Percentiles rank a stretch among this genome's conserved stretches.
These are phyloP conservation scores for Hydnum rufescens DNA, from an alignment of 768 basidiomycete species.

Conservation along the genomic window DNA sequence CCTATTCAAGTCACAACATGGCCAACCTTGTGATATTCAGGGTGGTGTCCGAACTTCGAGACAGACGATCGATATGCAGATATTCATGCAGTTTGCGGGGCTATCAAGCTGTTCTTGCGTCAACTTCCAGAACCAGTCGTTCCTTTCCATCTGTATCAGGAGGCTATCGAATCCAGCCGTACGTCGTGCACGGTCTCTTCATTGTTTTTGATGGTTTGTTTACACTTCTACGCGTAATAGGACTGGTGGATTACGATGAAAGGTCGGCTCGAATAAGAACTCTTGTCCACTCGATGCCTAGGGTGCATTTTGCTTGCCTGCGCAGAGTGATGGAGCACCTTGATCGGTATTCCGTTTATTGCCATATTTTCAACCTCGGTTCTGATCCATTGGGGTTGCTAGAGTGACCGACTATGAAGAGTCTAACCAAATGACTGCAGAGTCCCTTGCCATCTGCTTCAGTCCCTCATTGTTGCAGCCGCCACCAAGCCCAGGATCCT, in stretches of 20 bases:
- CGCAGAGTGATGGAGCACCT: conserved; percentile 64
- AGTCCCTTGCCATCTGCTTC: conserved; percentile 70
- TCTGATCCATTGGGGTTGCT: conserved; percentile 1
- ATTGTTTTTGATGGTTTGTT: not conserved
- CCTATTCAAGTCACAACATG: not conserved
- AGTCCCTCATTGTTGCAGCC: conserved; percentile 62
- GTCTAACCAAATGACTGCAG: conserved; percentile 76
- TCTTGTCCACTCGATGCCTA: conserved; percentile 50
- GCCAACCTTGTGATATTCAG: conserved; percentile 11
- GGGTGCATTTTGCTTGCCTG: conserved; percentile 58
- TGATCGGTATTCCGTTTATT: conserved; percentile 29
- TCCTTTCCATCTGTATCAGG: conserved; percentile 44
- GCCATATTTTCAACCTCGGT: not conserved
- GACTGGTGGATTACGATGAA: conserved; percentile 46
- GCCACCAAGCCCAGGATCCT: conserved; percentile 25
- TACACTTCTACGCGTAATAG: conserved; percentile 21
- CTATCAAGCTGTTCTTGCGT: conserved; percentile 75
- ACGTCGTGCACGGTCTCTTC: conserved; percentile 15
- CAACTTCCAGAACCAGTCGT: conserved; percentile 64
- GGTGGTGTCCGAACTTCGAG: conserved; percentile 30
- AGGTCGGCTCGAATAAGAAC: conserved; percentile 42
- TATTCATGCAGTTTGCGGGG: conserved; percentile 65
- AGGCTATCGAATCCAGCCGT: conserved; percentile 57
- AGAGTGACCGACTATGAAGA: conserved; percentile 82
- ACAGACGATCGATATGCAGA: conserved; percentile 22